Conservation (phyloP, 129 eudicot species). For the Deinandra increscens region DNA sequence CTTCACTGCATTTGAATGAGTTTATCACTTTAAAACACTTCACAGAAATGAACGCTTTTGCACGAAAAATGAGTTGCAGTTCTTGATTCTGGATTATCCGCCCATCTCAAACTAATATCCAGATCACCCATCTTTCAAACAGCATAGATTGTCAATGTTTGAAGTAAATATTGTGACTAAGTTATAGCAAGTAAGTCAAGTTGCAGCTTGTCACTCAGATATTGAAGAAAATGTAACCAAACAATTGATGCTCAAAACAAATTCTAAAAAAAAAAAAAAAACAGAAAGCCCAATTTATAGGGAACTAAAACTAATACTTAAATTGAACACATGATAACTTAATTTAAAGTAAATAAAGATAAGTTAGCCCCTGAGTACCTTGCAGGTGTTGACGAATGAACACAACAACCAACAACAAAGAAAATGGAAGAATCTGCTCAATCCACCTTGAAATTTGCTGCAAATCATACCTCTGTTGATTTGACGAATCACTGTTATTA, state of each 20-base stretch:
- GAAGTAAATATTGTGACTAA: too few relatives aligned
- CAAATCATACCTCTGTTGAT: slow-evolving; percentile 57
- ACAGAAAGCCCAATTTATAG: background rate
- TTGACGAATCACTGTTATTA: slow-evolving; percentile 29
- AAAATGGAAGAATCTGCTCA: slow-evolving; percentile 81
- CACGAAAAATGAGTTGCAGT: background rate
- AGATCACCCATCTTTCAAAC: background rate
- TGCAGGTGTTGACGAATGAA: slow-evolving; percentile 77
- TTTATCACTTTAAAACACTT: background rate
- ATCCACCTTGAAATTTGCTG: slow-evolving; percentile 63
- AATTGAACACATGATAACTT: background rate
- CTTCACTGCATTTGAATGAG: background rate
- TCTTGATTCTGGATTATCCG: too few relatives aligned
- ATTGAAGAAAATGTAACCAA: background rate
- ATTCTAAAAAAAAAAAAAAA: background rate
- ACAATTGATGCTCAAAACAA: background rate
- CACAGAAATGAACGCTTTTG: background rate
- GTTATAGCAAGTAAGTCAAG: too few relatives aligned
- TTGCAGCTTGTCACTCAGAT: too few relatives aligned
- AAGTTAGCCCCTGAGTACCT: slow-evolving; percentile 38
- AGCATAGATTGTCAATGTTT: too few relatives aligned
- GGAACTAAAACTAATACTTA: background rate
- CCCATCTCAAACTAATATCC: too few relatives aligned
- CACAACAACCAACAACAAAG: slow-evolving; percentile 62
- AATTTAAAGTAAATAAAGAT: background rate